Conservation (phyloP, 495 filamentous ascomycete species). For the Pseudomonodictys pantanalensis region DNA sequence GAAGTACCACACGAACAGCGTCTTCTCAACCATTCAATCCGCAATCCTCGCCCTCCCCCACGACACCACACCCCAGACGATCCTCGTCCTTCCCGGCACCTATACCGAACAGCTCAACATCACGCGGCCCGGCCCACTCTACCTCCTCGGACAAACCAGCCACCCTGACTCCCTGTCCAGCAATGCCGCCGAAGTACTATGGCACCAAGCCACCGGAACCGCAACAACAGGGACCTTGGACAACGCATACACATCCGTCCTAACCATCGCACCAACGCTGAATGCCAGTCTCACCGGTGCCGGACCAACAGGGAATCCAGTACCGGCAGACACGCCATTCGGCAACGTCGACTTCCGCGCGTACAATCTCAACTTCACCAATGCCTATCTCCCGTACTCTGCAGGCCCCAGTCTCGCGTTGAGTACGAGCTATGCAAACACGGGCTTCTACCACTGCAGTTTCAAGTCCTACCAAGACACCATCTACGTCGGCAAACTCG, state of each 20-base stretch:
- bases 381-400: slow-evolving; percentile 53
- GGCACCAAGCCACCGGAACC: slow-evolving; percentile 46
- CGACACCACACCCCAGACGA: slow-evolving; percentile 49
- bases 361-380: slow-evolving; percentile 60
- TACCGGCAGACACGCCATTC: slow-evolving; percentile 57
- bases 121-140: slow-evolving; percentile 55
- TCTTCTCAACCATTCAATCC: slow-evolving; percentile 50
- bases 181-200: slow-evolving; percentile 34
- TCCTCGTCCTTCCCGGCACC: slow-evolving; percentile 54
- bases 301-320: slow-evolving; percentile 55
- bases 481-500: slow-evolving; percentile 61
- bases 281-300: slow-evolving; percentile 55
- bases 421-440: slow-evolving; percentile 55
- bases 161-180: slow-evolving; percentile 33
- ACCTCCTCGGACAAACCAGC: slow-evolving; percentile 54
- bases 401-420: slow-evolving; percentile 56
- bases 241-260: slow-evolving; percentile 55
- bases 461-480: slow-evolving; percentile 62
- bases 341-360: slow-evolving; percentile 56
- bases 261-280: slow-evolving; percentile 57
- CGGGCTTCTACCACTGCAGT: slow-evolving; percentile 57
- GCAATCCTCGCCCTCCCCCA: slow-evolving; percentile 56
- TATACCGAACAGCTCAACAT: slow-evolving; percentile 62
- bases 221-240: slow-evolving; percentile 48
- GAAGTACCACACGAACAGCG: too few species aligned